phyloP scores from a whole-genome alignment of 805 yeast genomes.

The Saccharomyces eubayanus region DNA sequence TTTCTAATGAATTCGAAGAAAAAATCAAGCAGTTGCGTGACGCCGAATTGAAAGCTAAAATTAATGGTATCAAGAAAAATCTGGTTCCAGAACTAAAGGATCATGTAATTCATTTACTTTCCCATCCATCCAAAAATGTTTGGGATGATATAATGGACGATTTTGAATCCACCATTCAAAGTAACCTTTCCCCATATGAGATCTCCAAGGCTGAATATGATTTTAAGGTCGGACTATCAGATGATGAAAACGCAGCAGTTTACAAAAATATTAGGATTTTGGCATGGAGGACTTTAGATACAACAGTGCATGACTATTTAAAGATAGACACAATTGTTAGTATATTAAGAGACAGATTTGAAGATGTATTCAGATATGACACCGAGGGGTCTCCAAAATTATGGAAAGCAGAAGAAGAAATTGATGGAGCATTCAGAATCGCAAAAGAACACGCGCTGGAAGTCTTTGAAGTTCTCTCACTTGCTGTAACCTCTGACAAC shows the following conservation, averaged over 20 bases:
- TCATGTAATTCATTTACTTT: slow-evolving; percentile 39
- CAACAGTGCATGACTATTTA: slow-evolving; percentile 50
- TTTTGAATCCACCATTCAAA: slow-evolving; percentile 34
- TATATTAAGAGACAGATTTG: slow-evolving; percentile 72
- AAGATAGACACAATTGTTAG: slow-evolving; percentile 57
- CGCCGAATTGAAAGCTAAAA: slow-evolving; percentile 37
- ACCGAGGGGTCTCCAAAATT: slow-evolving; percentile 71
- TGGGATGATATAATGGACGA: slow-evolving; percentile 53
- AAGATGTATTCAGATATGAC: slow-evolving; percentile 75
- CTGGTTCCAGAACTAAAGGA: slow-evolving; percentile 43
- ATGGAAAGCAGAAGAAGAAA: slow-evolving; percentile 66
- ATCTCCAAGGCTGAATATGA: slow-evolving; percentile 34
- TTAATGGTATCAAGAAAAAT: slow-evolving; percentile 39
- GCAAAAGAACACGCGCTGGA: slow-evolving; percentile 53
- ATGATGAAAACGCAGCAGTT: slow-evolving; percentile 36
- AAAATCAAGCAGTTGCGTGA: slow-evolving; percentile 28
- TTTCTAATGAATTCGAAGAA: slow-evolving; percentile 23
- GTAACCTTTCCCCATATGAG: slow-evolving; percentile 22
- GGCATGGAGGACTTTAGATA: slow-evolving; percentile 61
- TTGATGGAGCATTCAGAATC: slow-evolving; percentile 57
- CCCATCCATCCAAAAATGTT: slow-evolving; percentile 40
- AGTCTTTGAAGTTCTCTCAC: slow-evolving; percentile 50
- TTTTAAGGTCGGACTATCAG: slow-evolving; percentile 55
- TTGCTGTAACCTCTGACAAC: slow-evolving; percentile 46
- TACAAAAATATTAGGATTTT: slow-evolving; percentile 38